Percentiles rank a stretch among this genome's conserved stretches.
Conservation (phyloP, 305 asterid species). For the Fraxinus velutina region DNA sequence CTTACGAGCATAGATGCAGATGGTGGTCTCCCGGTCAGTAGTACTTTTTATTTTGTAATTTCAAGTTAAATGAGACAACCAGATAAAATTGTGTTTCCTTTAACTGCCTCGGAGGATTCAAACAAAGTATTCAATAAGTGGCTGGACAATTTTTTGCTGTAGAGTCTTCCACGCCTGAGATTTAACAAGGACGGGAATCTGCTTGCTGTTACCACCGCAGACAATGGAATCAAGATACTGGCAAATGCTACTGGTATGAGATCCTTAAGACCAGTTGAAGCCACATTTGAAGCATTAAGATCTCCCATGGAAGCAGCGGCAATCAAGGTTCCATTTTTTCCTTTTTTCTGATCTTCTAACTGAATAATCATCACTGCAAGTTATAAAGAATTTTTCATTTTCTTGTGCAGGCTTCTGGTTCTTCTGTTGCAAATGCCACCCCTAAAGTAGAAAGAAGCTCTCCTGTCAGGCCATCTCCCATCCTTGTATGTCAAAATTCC, state of each 20-base stretch:
- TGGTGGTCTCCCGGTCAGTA: slow-evolving; percentile 73
- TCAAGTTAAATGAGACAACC: not conserved
- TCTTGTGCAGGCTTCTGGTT: slow-evolving; percentile 65
- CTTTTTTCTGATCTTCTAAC: slow-evolving; percentile 12
- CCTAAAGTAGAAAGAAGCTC: slow-evolving; percentile 98
- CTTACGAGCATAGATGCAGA: slow-evolving; percentile 61
- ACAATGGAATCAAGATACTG: slow-evolving; percentile 87
- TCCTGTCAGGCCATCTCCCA: slow-evolving; percentile 88
- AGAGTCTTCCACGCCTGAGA: slow-evolving; percentile 87
- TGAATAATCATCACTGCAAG: slow-evolving; percentile 5
- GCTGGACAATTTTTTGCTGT: slow-evolving; percentile 32
- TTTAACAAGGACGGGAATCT: slow-evolving; percentile 93
- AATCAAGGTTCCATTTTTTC: slow-evolving; percentile 51
- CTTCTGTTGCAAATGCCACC: slow-evolving; percentile 69
- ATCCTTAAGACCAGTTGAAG: slow-evolving; percentile 64
- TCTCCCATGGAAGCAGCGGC: slow-evolving; percentile 81
- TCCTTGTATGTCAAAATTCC: slow-evolving; percentile 55
- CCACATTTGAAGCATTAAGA: slow-evolving; percentile 74
- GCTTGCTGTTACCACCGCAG: slow-evolving; percentile 85
- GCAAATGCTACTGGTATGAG: slow-evolving; percentile 87
- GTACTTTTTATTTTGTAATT: slow-evolving; percentile 19
- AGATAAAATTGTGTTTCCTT: not conserved
- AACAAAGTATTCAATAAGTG: slow-evolving; percentile 11
- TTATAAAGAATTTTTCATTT: slow-evolving; percentile 17
- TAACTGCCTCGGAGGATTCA: not conserved